Conservation (phyloP, 179 eudicot genomes). For the Camellia oleifera region DNA sequence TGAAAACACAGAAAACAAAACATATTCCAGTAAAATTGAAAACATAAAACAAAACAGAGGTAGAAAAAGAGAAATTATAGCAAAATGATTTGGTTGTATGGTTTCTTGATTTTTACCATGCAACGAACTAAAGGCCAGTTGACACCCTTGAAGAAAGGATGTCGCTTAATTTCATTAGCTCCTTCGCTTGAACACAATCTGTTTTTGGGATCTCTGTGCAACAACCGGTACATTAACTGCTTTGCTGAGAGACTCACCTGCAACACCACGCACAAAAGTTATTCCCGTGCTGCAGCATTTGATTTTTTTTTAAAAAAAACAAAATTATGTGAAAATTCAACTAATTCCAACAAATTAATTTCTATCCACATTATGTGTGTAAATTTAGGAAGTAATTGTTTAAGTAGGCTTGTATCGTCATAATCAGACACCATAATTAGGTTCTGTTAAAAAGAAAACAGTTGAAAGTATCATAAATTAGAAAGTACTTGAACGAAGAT, state of each 20-base stretch:
- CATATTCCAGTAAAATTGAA: too few species aligned
- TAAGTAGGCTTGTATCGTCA: too few species aligned
- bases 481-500: neutral
- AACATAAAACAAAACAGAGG: too few species aligned
- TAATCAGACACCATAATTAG: too few species aligned
- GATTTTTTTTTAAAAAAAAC: too few species aligned
- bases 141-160: constrained; percentile 82
- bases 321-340: too few species aligned
- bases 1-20: neutral
- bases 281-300: neutral
- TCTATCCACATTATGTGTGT: neutral
- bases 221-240: constrained; percentile 71
- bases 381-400: too few species aligned
- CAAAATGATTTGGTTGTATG: too few species aligned
- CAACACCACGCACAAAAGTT: constrained; percentile 2
- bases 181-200: constrained; percentile 88
- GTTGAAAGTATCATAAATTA: too few species aligned
- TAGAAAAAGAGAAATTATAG: too few species aligned
- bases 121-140: constrained; percentile 95
- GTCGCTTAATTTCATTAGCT: constrained; percentile 83
- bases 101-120: constrained; percentile 43
- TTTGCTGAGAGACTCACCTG: constrained; percentile 81
- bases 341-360: too few species aligned
- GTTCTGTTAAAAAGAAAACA: too few species aligned
- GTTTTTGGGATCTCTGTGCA: constrained; percentile 80